Percentiles rank a stretch among this genome's conserved stretches.
These are phyloP conservation scores for Fusarium drepaniforme DNA, from an alignment of 2,329 filamentous ascomycete species.

Conservation along the genomic window DNA sequence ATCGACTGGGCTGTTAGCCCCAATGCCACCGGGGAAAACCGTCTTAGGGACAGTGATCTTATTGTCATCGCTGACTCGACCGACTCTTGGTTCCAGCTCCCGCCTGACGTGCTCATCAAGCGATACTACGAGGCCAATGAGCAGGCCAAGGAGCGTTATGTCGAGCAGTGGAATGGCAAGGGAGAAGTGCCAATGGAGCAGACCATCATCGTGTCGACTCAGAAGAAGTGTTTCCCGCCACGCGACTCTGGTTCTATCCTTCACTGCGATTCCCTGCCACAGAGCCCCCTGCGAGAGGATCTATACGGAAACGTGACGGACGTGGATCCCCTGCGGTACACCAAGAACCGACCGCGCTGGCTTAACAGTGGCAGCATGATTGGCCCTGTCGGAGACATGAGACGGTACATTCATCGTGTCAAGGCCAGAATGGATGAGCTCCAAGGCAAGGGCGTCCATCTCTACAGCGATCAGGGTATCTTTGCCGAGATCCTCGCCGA, in stretches of 20 bases:
- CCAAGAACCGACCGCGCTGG: slow-evolving; percentile 37
- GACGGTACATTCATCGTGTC: slow-evolving; percentile 35
- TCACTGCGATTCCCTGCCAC: slow-evolving; percentile 35
- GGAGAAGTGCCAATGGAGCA: slow-evolving; percentile 25
- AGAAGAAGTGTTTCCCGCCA: slow-evolving; percentile 39
- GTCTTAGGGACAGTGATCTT: slow-evolving; percentile 38
- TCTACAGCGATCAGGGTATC: slow-evolving; percentile 46
- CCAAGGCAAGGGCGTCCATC: background rate
- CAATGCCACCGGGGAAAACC: slow-evolving; percentile 1
- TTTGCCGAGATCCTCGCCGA: slow-evolving; percentile 45
- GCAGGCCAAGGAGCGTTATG: slow-evolving; percentile 27
- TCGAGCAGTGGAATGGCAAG: background rate
- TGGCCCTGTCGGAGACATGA: slow-evolving; percentile 41
- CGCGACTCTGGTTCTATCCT: slow-evolving; percentile 12
- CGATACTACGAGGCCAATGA: slow-evolving; percentile 40
- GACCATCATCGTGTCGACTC: slow-evolving; percentile 34
- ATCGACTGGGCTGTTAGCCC: slow-evolving; percentile 27
- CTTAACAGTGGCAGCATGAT: slow-evolving; percentile 46
- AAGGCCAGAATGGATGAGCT: slow-evolving; percentile 35
- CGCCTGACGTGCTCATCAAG: slow-evolving; percentile 41
- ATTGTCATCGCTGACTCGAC: slow-evolving; percentile 43
- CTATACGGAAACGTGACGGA: slow-evolving; percentile 37
- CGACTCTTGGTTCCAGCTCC: slow-evolving; percentile 48
- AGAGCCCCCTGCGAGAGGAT: slow-evolving; percentile 28
- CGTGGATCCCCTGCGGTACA: background rate